Conservation (phyloP, 2,329 filamentous ascomycete species). For the Fusarium sp. region DNA sequence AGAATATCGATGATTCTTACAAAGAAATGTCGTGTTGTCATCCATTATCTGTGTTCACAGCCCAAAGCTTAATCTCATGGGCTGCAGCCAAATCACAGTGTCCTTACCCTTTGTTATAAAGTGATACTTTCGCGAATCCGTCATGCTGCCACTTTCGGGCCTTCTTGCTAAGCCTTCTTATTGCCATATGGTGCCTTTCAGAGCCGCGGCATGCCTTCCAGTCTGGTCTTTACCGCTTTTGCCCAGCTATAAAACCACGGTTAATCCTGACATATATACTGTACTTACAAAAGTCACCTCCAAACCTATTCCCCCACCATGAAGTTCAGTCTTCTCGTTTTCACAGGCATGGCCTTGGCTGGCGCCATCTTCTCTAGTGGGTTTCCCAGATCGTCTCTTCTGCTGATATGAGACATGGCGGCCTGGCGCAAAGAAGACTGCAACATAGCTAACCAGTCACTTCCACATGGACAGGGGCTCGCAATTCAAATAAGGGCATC, state of each 20-base stretch:
- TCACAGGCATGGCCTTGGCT: background rate
- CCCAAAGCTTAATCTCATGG: too few relatives aligned
- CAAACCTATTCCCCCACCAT: too few relatives aligned
- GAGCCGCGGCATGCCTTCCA: background rate
- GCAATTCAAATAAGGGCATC: background rate
- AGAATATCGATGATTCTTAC: too few relatives aligned
- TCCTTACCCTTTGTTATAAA: too few relatives aligned
- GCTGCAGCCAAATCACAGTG: too few relatives aligned
- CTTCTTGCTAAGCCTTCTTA: background rate
- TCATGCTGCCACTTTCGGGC: background rate
- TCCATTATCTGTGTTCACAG: too few relatives aligned
- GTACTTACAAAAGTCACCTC: background rate
- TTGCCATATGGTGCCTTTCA: background rate
- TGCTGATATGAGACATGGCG: background rate
- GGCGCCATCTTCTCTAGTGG: background rate
- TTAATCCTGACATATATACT: too few relatives aligned
- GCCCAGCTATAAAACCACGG: background rate
- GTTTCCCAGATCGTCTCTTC: background rate
- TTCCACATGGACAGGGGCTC: background rate
- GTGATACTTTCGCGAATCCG: background rate
- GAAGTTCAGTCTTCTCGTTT: background rate
- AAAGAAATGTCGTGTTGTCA: too few relatives aligned
- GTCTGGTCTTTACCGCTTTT: background rate
- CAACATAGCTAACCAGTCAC: background rate
- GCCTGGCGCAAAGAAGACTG: background rate